Evolutionary conservation across 768 basidiomycete genomes (phyloP), one percentile per base, ranked within the genome.

Genomic region (Amylocystis lapponica): DNA sequence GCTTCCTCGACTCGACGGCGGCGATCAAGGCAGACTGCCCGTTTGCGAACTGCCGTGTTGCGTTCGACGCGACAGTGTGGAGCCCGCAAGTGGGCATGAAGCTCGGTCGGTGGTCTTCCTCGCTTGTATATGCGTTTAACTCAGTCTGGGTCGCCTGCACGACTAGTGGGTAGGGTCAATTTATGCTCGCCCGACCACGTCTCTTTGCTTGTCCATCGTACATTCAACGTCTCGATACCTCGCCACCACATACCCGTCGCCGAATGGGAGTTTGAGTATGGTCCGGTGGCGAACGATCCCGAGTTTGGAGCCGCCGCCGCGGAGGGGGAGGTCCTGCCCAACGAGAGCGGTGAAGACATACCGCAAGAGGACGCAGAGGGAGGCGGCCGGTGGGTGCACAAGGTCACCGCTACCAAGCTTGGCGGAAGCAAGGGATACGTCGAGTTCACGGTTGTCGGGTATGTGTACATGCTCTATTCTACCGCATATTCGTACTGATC

Each of bases 171-270:
- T n/a, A 86, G 79, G 55, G 75, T 96, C 39, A 94, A 79, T 55
- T 70, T 96, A 16, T 93, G 78, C 52, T 95, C 93, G 2, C 91
- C 92, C 1, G 92, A 94, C 57, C 94, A 97, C 54, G 71, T 96
- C 41, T 89, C 92, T 1, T 71, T 97, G 13, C 86, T 97, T 26
- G 72, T 93, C 3, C 88, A 93, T 54, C 79, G 81, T 20, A 96
- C 89, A 5, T 97, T 96, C 71, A 97, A 97, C 62, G 86, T 88
- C 14, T 94, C 94, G 16, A 93, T 97, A 63, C 93, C 94, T 2
- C 79, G 86, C 43, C 79, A 88, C 57, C 92, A 96, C 60, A 92
- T 97, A 51, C 88, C 89, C 3, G 70, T 67, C 21, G 81, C 85
- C 25, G 63, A 75, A 46, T 94, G 88, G 83, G 74, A 79, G 44